Evolutionary conservation across 176 grass and related monocot genomes (phyloP).

Genomic region (Triticum turgidum): DNA sequence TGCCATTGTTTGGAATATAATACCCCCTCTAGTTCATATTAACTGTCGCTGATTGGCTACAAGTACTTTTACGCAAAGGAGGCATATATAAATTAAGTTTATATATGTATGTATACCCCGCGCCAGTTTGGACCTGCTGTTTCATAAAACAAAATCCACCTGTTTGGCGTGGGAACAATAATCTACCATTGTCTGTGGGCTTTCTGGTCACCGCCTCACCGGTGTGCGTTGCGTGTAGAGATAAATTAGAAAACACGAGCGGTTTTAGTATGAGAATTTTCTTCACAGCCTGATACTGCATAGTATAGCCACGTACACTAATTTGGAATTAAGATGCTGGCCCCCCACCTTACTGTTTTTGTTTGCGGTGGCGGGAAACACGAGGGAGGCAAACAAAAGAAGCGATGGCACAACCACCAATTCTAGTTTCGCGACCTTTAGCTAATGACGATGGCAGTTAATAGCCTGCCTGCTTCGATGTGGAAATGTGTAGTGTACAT

Average conservation of each 20-base stretch:
- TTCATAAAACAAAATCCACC: background rate
- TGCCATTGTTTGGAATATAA: too few species aligned
- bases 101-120: too few species aligned
- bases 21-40: too few species aligned
- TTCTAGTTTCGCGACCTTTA: background rate
- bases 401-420: background rate
- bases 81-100: too few species aligned
- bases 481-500: background rate
- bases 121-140: background rate
- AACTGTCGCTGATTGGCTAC: too few species aligned
- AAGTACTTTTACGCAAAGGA: too few species aligned
- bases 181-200: background rate
- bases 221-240: background rate
- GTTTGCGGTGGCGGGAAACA: background rate
- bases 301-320: background rate
- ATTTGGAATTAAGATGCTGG: constrained; percentile 22
- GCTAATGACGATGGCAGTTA: background rate
- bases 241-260: background rate
- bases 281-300: background rate
- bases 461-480: background rate
- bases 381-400: background rate
- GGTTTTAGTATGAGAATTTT: background rate
- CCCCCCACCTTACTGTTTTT: background rate
- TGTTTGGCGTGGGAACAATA: background rate
- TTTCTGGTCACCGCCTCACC: background rate